These are phyloP conservation scores for Cryptococcus amylolentus DNA, from an alignment of 1,284 basidiomycete genomes.

Conservation along the genomic window DNA sequence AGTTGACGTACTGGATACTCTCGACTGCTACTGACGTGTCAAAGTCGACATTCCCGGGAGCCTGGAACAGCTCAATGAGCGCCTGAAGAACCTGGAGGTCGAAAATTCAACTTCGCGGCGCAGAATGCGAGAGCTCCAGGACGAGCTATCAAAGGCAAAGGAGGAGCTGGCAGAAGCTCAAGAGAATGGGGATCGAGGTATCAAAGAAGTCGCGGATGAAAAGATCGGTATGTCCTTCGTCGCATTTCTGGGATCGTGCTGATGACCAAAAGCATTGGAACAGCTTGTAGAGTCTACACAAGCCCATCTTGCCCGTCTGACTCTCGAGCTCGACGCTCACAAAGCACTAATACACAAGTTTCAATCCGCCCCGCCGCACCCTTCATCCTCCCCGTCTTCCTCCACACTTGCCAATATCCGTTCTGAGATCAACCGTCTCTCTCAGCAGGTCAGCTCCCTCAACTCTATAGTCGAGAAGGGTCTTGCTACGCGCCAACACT, in stretches of 20 bases:
- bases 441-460: constrained; percentile 74
- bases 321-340: constrained; percentile 68
- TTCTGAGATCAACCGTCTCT: constrained; percentile 56
- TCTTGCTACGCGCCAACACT: constrained; percentile 60
- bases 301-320: constrained; percentile 68
- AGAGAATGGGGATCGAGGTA: constrained; percentile 12
- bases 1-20: constrained; percentile 8
- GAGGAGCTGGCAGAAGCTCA: constrained; percentile 48
- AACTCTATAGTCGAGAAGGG: constrained; percentile 76
- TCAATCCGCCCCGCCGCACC: constrained; percentile 37
- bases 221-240: constrained; percentile 64
- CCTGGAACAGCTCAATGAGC: constrained; percentile 33
- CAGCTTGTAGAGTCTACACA: constrained; percentile 67
- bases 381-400: constrained; percentile 11
- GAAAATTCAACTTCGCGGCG: constrained; percentile 73
- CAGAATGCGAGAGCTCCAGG: constrained; percentile 73
- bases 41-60: constrained; percentile 22
- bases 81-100: constrained; percentile 58
- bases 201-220: constrained; percentile 65
- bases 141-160: constrained; percentile 59
- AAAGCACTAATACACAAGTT: constrained; percentile 63
- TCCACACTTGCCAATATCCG: constrained; percentile 53
- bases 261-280: constrained; percentile 62
- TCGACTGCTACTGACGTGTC: not conserved
- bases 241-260: not conserved